Base-by-base conservation (phyloP, 2,329 filamentous ascomycete species). In the Ceratocystiopsis minuta region DNA sequence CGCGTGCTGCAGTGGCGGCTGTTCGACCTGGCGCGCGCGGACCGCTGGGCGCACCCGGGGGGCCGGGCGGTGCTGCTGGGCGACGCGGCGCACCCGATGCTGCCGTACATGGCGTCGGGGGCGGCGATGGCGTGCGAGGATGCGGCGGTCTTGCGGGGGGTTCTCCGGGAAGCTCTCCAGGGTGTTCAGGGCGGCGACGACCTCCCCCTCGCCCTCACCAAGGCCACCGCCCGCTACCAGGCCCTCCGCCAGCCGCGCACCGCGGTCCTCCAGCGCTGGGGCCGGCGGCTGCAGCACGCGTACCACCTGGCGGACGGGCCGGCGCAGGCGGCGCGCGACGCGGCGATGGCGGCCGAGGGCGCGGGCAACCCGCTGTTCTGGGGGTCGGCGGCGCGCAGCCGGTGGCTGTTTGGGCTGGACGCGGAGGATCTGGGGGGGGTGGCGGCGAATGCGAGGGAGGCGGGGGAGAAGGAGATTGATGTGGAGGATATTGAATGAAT, bases 101-200 rank as follows among this genome's bases (percentile, higher is more conserved):
- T 68, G 6, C 66, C 66, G 0, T 43, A 64, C 63, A 2, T 61
- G 59, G 7, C 61, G 61, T 62, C 66, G 47, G 65, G 66, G 10
- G 66, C 62, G 0, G 63, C 61, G 15, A 63, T 66, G 50, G 62
- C 63, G 0, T 63, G 69, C 52, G 65, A 69, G 51, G 66, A 69
- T 50, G 66, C 62, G 3, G 60, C 63, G n/a, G n/a, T n/a, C n/a
- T n/a, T n/a, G n/a, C n/a, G n/a, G n/a, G n/a, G n/a, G n/a, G n/a
- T n/a, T n/a, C n/a, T n/a, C n/a, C n/a, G n/a, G n/a, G n/a, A n/a
- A n/a, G n/a, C n/a, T n/a, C n/a, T n/a, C n/a, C n/a, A n/a, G n/a
- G n/a, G n/a, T n/a, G n/a, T n/a, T n/a, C n/a, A n/a, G n/a, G n/a
- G n/a, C n/a, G n/a, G n/a, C n/a, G n/a, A n/a, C 1, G 61, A 62